Conservation (phyloP, 208 protist species). For the Porcisia hertigi region DNA sequence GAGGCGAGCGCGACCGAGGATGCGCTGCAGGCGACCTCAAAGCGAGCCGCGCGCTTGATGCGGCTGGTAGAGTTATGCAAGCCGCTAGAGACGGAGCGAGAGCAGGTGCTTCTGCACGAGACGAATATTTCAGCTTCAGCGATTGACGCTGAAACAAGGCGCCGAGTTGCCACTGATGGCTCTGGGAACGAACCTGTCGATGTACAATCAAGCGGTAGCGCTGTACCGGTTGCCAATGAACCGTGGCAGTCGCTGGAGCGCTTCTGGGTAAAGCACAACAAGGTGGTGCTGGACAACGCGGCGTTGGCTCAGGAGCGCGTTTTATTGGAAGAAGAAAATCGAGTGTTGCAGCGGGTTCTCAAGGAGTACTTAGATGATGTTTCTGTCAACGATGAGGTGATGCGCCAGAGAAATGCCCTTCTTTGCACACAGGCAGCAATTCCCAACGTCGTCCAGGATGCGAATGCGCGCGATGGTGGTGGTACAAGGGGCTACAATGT, state of each 20-base stretch:
- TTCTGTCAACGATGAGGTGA: slow-evolving; percentile 93
- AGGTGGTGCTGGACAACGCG: slow-evolving; percentile 94
- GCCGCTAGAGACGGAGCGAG: slow-evolving; percentile 95
- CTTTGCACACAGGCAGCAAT: slow-evolving; percentile 39
- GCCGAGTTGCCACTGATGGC: slow-evolving; percentile 42
- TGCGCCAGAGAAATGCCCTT: slow-evolving; percentile 63
- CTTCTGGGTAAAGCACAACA: slow-evolving; percentile 96
- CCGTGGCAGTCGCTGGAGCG: slow-evolving; percentile 93
- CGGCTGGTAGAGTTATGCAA: slow-evolving; percentile 93
- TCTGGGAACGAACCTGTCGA: slow-evolving; percentile 34
- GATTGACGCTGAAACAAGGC: slow-evolving; percentile 77
- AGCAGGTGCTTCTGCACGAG: slow-evolving; percentile 93
- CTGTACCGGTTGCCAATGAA: slow-evolving; percentile 31
- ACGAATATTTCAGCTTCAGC: slow-evolving; percentile 62
- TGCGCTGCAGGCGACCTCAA: slow-evolving; percentile 58
- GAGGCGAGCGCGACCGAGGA: slow-evolving; percentile 84
- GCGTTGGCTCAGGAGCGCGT: slow-evolving; percentile 92
- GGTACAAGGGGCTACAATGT: slow-evolving; percentile 47
- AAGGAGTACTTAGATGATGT: slow-evolving; percentile 97
- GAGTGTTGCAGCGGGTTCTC: slow-evolving; percentile 85
- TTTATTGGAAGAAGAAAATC: slow-evolving; percentile 91
- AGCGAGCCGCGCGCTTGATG: slow-evolving; percentile 90
- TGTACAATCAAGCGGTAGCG: slow-evolving; percentile 10
- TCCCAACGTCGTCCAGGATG: slow-evolving; percentile 73
- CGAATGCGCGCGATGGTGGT: slow-evolving; percentile 15